Percentiles rank a stretch among this genome's conserved stretches.
These are phyloP conservation scores for Alternaria ventricosa DNA, from an alignment of 2,329 filamentous ascomycete genomes.

Conservation along the genomic window DNA sequence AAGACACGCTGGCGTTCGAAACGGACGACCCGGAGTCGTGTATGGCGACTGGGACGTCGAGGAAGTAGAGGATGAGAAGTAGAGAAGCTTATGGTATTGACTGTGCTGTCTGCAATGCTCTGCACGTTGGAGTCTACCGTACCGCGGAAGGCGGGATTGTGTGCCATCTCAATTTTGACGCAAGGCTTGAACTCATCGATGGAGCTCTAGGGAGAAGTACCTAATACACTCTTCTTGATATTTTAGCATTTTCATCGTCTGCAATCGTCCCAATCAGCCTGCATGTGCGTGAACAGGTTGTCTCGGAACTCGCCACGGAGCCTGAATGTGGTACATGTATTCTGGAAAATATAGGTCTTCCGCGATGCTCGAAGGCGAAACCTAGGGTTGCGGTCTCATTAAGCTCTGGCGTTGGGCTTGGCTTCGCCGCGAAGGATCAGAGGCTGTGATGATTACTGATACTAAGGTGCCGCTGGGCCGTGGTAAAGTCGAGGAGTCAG, in stretches of 20 bases:
- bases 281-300: too few species aligned
- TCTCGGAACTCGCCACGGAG: too few species aligned
- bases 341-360: too few species aligned
- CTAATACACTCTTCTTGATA: too few species aligned
- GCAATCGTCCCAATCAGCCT: too few species aligned
- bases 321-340: too few species aligned
- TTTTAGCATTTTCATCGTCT: too few species aligned
- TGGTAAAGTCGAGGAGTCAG: neutral
- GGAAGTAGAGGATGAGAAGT: neutral
- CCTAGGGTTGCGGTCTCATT: neutral
- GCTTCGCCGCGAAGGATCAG: neutral
- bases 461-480: neutral
- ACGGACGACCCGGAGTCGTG: neutral
- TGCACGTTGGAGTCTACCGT: too few species aligned
- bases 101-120: too few species aligned
- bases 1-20: neutral
- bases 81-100: neutral
- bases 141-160: too few species aligned
- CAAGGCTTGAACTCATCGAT: neutral
- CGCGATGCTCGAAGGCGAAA: neutral
- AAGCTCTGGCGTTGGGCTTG: neutral
- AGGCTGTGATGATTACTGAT: neutral
- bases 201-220: too few species aligned
- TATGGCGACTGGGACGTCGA: neutral
- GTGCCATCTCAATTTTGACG: too few species aligned